Conservation (phyloP, 768 basidiomycete genomes). For the Termitomyces bulborhizus region DNA sequence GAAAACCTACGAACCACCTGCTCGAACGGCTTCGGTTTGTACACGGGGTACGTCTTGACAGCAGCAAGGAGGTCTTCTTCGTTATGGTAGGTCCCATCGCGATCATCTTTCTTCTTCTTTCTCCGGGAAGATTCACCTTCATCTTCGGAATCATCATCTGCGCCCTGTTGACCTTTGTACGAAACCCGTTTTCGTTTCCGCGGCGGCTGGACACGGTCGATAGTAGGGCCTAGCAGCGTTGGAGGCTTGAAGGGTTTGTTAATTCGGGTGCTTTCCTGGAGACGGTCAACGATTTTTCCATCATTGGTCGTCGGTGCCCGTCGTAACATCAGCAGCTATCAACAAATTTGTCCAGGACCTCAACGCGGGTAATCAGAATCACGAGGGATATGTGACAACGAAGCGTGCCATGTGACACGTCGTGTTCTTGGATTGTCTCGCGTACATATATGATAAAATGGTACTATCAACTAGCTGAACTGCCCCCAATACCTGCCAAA, state of each 20-base stretch:
- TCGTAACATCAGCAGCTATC: conserved; percentile 47
- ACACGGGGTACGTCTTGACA: conserved; percentile 71
- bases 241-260: conserved; percentile 83
- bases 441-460: neutral
- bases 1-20: conserved; percentile 63
- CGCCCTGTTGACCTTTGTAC: conserved; percentile 64
- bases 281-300: conserved; percentile 59
- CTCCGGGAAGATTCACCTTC: conserved; percentile 48
- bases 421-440: conserved; percentile 1
- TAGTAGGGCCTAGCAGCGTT: conserved; percentile 30
- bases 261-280: conserved; percentile 66
- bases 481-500: conserved; percentile 31
- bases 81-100: conserved; percentile 47
- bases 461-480: conserved; percentile 6
- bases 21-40: conserved; percentile 73
- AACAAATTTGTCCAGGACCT: neutral
- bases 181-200: conserved; percentile 87
- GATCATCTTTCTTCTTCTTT: conserved; percentile 60
- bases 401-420: conserved; percentile 13
- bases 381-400: conserved; percentile 11
- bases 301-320: conserved; percentile 65
- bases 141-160: conserved; percentile 44
- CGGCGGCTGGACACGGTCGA: conserved; percentile 54
- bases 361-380: neutral
- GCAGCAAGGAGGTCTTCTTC: conserved; percentile 58